Evolutionary conservation across 345 rosid genomes (phyloP), one percentile per base, ranked within the genome.

Genomic region (Brassica juncea): DNA sequence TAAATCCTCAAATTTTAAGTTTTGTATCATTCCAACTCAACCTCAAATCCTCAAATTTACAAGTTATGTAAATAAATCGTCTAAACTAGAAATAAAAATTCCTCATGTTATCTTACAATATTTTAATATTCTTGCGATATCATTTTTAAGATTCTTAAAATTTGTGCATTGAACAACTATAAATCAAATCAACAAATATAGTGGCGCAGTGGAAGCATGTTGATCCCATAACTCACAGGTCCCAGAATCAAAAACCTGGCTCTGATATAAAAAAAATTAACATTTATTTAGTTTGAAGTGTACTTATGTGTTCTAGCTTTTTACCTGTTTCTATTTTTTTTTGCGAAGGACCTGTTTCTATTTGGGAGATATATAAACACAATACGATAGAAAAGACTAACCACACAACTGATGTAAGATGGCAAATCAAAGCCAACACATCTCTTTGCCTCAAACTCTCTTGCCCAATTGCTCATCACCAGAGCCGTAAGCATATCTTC

Each of bases 201-300:
- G 84, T 86, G 88, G 88, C 85, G 83, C 89, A 87, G 88, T 88
- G 85, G 89, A 88, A 88, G 85, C 85, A 85, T 87, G 89, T 87
- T 88, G 91, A 90, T 88, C 90, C 92, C 88, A 87, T 89, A 89
- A 87, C 92, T 88, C 89, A 90, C 87, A 89, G 88, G 87, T 87
- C 86, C 88, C 86, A 85, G 88, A 91, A 90, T 88, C 89, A 90
- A 88, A 88, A 90, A 90, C 90, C 86, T 86, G 91, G 85, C 87
- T 86, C 84, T 85, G 78, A 74, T 81, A 80, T 9, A 10, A 39
- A 42, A 42, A 27, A 27, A 27, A 27, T 27, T 27, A 27, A 27
- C 49, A 42, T 10, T 11, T 42, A 3, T 42, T 42, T 42, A 10
- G 49, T 42, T 32, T 42, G 49, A 11, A 42, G 11, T 42, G 14